Conservation (phyloP, 495 filamentous ascomycete species). For the Daldinia concentrica region DNA sequence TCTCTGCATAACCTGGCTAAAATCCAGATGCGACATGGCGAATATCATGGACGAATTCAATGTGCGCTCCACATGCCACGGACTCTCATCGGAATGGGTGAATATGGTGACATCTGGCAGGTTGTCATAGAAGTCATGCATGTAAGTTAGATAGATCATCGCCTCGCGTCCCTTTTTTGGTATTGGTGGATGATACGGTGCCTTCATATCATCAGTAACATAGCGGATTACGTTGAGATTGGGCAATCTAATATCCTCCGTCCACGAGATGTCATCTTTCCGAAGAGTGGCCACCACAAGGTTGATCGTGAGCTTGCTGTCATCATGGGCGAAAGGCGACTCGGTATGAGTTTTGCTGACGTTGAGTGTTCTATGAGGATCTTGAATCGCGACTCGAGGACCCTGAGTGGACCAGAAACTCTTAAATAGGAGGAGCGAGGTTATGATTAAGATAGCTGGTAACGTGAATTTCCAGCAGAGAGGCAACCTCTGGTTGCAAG, state of each 20-base stretch:
- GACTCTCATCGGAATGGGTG: constrained; percentile 71
- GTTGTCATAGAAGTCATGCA: constrained; percentile 75
- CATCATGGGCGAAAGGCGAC: background rate
- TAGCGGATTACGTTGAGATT: constrained; percentile 71
- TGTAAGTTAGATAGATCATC: constrained; percentile 76
- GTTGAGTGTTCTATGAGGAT: constrained; percentile 5
- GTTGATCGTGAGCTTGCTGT: constrained; percentile 42
- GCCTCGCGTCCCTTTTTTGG: constrained; percentile 80
- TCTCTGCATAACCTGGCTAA: constrained; percentile 51
- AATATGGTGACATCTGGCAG: constrained; percentile 75
- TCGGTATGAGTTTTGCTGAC: constrained; percentile 3
- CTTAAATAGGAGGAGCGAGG: constrained; percentile 14
- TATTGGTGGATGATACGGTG: constrained; percentile 69
- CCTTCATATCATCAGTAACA: constrained; percentile 68
- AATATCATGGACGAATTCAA: constrained; percentile 54
- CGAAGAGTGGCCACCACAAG: constrained; percentile 67
- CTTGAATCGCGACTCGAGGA: background rate
- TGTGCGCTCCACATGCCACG: constrained; percentile 71
- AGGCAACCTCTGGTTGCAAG: constrained; percentile 27
- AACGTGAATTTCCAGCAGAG: constrained; percentile 33
- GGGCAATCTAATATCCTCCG: constrained; percentile 59
- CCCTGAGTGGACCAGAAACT: constrained; percentile 13
- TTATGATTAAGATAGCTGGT: constrained; percentile 17
- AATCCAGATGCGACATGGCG: constrained; percentile 56
- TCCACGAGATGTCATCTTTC: constrained; percentile 70